Percentiles rank a stretch among this genome's conserved stretches.
These are phyloP conservation scores for Penicillium verrucosum DNA, from an alignment of 2,329 filamentous ascomycete genomes.

Conservation along the genomic window DNA sequence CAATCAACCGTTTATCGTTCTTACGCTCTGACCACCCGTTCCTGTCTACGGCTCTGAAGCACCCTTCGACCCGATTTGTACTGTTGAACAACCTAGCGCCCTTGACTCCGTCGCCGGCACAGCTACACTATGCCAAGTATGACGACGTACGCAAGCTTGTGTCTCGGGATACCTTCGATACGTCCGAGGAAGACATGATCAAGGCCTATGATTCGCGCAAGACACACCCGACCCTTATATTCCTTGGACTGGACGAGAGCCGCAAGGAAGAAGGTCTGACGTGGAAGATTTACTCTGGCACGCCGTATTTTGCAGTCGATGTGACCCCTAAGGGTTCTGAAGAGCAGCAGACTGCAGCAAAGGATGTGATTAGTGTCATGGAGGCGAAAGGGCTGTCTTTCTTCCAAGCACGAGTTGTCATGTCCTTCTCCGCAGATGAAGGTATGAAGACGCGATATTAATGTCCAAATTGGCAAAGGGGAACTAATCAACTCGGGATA, in stretches of 20 bases:
- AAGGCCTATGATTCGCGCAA: conserved; percentile 69
- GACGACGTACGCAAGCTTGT: conserved; percentile 69
- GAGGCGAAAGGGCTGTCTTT: conserved; percentile 64
- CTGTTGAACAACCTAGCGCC: conserved; percentile 77
- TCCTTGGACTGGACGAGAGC: conserved; percentile 76
- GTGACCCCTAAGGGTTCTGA: conserved; percentile 68
- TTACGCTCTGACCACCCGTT: conserved; percentile 48
- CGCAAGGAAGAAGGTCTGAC: conserved; percentile 41
- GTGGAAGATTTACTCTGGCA: conserved; percentile 65
- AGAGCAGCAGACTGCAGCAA: conserved; percentile 55
- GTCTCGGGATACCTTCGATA: conserved; percentile 66
- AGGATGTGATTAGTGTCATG: conserved; percentile 57
- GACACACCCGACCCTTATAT: conserved; percentile 69
- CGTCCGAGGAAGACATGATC: conserved; percentile 69
- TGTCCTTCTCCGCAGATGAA: conserved; percentile 59
- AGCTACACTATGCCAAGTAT: conserved; percentile 66
- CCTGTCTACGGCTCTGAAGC: conserved; percentile 47
- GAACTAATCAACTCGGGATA: conserved; percentile 34
- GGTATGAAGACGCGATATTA: conserved; percentile 45
- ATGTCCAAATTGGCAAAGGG: neutral
- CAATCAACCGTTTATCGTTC: conserved; percentile 50
- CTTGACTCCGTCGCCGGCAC: conserved; percentile 58
- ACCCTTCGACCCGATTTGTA: conserved; percentile 60
- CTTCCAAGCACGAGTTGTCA: conserved; percentile 61
- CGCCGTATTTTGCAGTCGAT: conserved; percentile 86